Evolutionary conservation across 495 filamentous ascomycete species (phyloP).

Genomic region (Talaromyces nanjingensis): DNA sequence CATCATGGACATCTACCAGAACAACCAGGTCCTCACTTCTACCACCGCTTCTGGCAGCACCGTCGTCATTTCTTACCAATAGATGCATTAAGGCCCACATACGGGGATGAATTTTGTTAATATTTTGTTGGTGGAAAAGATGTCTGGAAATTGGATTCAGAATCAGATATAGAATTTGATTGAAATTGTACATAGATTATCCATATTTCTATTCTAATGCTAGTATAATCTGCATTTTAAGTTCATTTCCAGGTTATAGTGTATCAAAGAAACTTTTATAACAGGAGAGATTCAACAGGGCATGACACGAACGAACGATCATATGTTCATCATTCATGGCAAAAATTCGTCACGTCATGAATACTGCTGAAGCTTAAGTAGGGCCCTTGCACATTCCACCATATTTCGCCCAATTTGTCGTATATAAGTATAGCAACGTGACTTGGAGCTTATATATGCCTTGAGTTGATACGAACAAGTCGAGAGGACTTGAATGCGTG

Average conservation of each 20-base stretch:
- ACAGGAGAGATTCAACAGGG: no score
- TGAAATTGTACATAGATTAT: background rate
- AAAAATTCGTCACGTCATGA: no score
- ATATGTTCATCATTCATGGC: no score
- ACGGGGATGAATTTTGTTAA: background rate
- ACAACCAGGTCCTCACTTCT: slow-evolving; percentile 37
- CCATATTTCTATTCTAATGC: background rate
- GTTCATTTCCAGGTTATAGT: background rate
- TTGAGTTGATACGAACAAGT: no score
- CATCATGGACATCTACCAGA: slow-evolving; percentile 47
- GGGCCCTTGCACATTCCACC: no score
- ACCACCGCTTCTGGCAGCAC: slow-evolving; percentile 1
- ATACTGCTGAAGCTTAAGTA: no score
- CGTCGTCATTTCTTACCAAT: slow-evolving; percentile 1
- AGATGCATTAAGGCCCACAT: background rate
- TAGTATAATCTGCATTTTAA: background rate
- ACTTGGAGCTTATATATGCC: no score
- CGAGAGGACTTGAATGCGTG: no score
- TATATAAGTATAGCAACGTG: no score
- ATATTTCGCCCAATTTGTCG: no score
- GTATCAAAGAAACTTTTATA: no score
- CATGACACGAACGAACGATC: no score
- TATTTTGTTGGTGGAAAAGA: background rate
- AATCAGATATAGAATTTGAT: background rate
- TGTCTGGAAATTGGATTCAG: background rate